Base-by-base conservation (phyloP, 1,284 basidiomycete genomes). In the Omphalotus olearius region DNA sequence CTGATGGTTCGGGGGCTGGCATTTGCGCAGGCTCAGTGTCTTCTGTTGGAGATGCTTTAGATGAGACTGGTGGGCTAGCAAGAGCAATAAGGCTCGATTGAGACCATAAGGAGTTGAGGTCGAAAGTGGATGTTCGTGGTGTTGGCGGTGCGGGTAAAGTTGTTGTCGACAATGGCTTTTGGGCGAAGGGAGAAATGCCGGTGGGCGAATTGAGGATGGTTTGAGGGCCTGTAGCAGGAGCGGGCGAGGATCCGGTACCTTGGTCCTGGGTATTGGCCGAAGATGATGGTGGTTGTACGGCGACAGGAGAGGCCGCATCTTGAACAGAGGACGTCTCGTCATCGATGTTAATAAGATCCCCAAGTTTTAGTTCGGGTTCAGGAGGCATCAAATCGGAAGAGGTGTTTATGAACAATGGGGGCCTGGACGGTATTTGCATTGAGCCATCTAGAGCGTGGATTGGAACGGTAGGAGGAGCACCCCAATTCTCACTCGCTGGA, bases 261-360 rank as follows among this genome's bases (percentile, higher is more conserved):
- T 37, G 46, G 23, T 20, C 36, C 38, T 53, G 43, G 6, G 36
- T 20, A 17, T 36, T 36, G 30, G 47, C 37, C 14, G 30, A 49
- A 33, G 51, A 38, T 51, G 38, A 26, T 30, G 54, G 43, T 43
- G 60, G 41, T 20, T 51, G 47, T 25, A 38, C 20, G 18, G 57
- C 33, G 30, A 54, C 23, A 11, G 58, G 28, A 45, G 57, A 48
- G 11, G 58, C 13, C 47, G 57, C 2, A 7, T 62, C 64, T 36
- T 66, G 65, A 18, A 47, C 57, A 9, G 47, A 46, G 18, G 18
- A 14, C 11, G 52, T 47, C 53, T 89, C 87, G 51, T 88, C 87
- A 56, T 89, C 87, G 55, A 89, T 81, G 62, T 89, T 87, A 57
- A 89, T 88, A 56, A 89, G 69, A 63, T 89, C 86, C 35, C 79